Evolutionary conservation across 208 protist species (phyloP), one percentile per base, ranked within the genome.

Genomic region (Crithidia acanthocephali): DNA sequence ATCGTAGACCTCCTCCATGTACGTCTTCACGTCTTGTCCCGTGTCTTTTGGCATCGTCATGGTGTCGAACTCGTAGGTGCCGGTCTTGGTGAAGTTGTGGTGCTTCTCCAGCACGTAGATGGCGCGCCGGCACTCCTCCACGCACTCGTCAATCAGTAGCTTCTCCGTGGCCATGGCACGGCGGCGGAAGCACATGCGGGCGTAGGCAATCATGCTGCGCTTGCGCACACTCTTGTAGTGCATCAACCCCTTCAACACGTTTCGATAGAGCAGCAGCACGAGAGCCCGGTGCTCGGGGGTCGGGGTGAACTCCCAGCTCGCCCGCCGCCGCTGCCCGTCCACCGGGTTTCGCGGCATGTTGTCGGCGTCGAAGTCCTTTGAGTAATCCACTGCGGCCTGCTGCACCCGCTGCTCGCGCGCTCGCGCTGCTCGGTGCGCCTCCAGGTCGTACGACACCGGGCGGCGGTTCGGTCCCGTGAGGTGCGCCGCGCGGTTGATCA

Each of bases 1-100:
- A 70, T 96, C 91, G 72, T 96, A 96, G 35, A 93, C 85, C 74
- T 96, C 91, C 80, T 96, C 91, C 91, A 96, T 96, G 82, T 96
- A 96, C 33, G 87, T 93, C 80, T 90, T 87, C 75, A 96, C 91
- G 67, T 96, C 89, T 64, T 96, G 91, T 13, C 91, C 91, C n/a
- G 91, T 96, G 65, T 96, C 88, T 55, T 89, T 89, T 4, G 91
- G 91, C 58, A 96, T 72, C 28, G 79, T 77, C 91, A 96, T 96
- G 47, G 73, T 81, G 57, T 96, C 91, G 53, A 85, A 96, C 84
- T 96, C 88, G 64, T 94, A 96, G 33, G 71, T 81, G 52, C 84
- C 77, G 2, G 88, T 93, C 57, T 71, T 67, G 1, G 88, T 91
- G 44, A 96, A 92, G 72, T 85, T 80, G 79, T 94, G 87, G 67